Conservation (phyloP, 1,284 basidiomycete genomes). For the Ustilago crameri region DNA sequence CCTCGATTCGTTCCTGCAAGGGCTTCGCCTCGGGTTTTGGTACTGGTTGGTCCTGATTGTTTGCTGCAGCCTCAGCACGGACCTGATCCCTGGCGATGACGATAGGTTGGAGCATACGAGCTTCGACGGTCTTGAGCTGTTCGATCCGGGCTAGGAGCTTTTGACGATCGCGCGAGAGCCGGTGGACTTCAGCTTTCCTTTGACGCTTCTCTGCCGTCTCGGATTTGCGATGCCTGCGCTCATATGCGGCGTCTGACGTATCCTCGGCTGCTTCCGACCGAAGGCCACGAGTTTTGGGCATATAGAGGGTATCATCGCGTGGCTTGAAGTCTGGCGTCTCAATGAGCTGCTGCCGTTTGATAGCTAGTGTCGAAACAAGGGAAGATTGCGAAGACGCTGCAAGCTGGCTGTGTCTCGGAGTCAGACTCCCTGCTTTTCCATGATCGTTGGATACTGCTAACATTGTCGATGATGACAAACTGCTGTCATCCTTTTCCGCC, state of each 20-base stretch:
- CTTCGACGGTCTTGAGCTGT: slow-evolving; percentile 79
- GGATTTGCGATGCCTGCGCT: slow-evolving; percentile 83
- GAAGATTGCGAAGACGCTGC: slow-evolving; percentile 6
- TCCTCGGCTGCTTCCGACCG: slow-evolving; percentile 71
- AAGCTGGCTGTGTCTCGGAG: slow-evolving; percentile 1
- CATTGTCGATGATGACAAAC: slow-evolving; percentile 1
- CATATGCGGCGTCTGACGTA: slow-evolving; percentile 85
- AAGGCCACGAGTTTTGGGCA: slow-evolving; percentile 57
- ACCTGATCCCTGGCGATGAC: slow-evolving; percentile 50
- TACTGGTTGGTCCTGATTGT: not conserved
- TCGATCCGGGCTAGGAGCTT: slow-evolving; percentile 89
- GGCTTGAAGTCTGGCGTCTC: slow-evolving; percentile 59
- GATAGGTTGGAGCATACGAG: slow-evolving; percentile 60
- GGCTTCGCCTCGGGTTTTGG: slow-evolving; percentile 6
- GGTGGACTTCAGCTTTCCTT: slow-evolving; percentile 86
- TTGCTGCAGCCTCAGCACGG: slow-evolving; percentile 10
- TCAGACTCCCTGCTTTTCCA: not conserved
- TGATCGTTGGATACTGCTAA: not conserved
- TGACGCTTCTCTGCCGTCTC: slow-evolving; percentile 86
- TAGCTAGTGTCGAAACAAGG: slow-evolving; percentile 34
- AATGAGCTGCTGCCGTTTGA: slow-evolving; percentile 49
- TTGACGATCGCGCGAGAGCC: slow-evolving; percentile 87
- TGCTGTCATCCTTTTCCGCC: slow-evolving; percentile 7
- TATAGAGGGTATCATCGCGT: slow-evolving; percentile 51
- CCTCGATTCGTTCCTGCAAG: slow-evolving; percentile 39